phyloP scores from a whole-genome alignment of 1,139 yeast species.

The Petasospora fabianii region DNA sequence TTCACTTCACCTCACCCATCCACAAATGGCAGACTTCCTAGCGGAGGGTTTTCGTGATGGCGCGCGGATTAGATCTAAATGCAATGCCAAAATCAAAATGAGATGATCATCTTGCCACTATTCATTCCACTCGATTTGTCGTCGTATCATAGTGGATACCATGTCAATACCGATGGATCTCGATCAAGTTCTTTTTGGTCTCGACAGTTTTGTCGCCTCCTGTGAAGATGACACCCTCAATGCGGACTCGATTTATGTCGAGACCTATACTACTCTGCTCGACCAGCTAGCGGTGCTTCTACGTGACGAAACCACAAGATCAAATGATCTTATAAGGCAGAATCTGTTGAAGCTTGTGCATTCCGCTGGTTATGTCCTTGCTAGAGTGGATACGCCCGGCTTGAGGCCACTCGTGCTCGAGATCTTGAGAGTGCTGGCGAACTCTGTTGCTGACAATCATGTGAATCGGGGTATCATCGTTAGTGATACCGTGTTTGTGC shows the following conservation, averaged over 20 bases:
- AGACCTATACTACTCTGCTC: conserved; percentile 22
- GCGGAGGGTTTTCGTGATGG: too few species aligned
- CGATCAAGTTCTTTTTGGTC: conserved; percentile 25
- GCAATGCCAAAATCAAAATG: too few species aligned
- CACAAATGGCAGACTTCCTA: too few species aligned
- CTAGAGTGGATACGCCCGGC: conserved; percentile 1
- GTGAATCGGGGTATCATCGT: conserved; percentile 17
- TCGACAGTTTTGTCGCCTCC: conserved; percentile 21
- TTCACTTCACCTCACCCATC: too few species aligned
- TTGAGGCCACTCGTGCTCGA: conserved; percentile 16
- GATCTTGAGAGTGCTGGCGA: conserved; percentile 23
- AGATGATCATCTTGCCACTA: too few species aligned
- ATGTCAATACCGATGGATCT: too few species aligned
- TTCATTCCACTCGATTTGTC: too few species aligned
- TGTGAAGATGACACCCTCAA: conserved; percentile 13
- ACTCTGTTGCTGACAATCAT: conserved; percentile 26
- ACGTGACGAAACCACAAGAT: conserved; percentile 18
- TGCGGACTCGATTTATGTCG: conserved; percentile 17
- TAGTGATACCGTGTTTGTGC: conserved; percentile 10
- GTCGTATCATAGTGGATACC: too few species aligned
- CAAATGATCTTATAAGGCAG: conserved; percentile 10
- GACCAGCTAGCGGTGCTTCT: conserved; percentile 23
- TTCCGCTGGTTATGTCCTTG: conserved; percentile 15
- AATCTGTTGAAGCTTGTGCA: conserved; percentile 17
- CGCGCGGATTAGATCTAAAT: too few species aligned